Evolutionary conservation across 2,329 filamentous ascomycete species (phyloP), one percentile per base, ranked within the genome.

Genomic region (Aspergillus latus): DNA sequence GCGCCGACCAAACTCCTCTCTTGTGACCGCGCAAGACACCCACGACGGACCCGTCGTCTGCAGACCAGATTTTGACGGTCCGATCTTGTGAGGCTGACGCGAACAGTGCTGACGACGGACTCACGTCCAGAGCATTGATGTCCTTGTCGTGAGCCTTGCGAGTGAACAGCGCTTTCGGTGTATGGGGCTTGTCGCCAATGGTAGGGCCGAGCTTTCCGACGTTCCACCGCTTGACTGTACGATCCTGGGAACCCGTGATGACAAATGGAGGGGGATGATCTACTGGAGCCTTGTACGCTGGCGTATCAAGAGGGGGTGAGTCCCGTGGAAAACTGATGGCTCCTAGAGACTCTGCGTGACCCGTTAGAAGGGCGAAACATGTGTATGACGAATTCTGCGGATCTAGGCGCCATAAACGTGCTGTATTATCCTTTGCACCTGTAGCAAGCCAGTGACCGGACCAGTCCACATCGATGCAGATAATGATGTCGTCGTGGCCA

Each of bases 131-230:
- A 2, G 94, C 92, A 66, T 99, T 99, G 75, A 99, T 99, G 64
- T 99, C 94, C 72, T 99, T 99, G 69, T 99, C 94, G 74, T 99
- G 94, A 1, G 94, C 94, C 74, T 97, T 96, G 55, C 94, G 85
- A 1, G 94, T 97, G 72, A 90, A 99, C 4, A 87, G 76, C 40
- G 90, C 90, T 64, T 77, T 77, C 2, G 70, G 70, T 8, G 66
- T 61, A 49, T 72, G 71, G n/a, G 71, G 68, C 39, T 64, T 69
- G 8, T 66, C 65, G 9, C 66, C 62, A 44, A 67, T 67, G 8
- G 85, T 77, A 8, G 82, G 80, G 56, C 82, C 82, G 58, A 82
- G 71, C 39, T 83, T 83, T 1, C 86, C 84, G 21, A 93, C 86
- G 59, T 96, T 90, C 91, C 94, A 97, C 64, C 89, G 87, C 78